These are phyloP conservation scores for Annulohypoxylon stygium DNA, from an alignment of 495 filamentous ascomycete species.

Conservation along the genomic window DNA sequence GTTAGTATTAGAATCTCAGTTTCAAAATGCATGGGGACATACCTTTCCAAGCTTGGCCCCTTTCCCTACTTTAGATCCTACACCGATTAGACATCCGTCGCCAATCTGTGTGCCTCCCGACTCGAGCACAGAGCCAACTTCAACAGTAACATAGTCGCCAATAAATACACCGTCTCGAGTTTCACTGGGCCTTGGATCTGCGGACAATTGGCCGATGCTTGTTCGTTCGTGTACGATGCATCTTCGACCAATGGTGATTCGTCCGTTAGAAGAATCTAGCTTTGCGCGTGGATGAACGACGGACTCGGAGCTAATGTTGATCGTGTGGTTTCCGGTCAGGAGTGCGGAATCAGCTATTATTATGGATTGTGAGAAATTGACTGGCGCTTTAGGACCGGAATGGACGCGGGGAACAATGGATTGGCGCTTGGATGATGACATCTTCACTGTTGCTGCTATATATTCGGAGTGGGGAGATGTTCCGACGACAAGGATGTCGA, in stretches of 20 bases:
- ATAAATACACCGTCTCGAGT: slow-evolving; percentile 61
- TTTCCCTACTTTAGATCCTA: slow-evolving; percentile 69
- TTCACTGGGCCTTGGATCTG: slow-evolving; percentile 50
- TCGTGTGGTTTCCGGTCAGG: slow-evolving; percentile 77
- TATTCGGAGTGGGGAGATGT: background rate
- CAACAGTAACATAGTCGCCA: slow-evolving; percentile 70
- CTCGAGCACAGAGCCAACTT: slow-evolving; percentile 73
- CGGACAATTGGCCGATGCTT: slow-evolving; percentile 65
- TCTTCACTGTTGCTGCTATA: slow-evolving; percentile 17
- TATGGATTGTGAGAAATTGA: slow-evolving; percentile 75
- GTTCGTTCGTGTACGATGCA: slow-evolving; percentile 83
- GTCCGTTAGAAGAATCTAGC: slow-evolving; percentile 75
- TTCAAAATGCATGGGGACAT: slow-evolving; percentile 41
- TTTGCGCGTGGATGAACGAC: slow-evolving; percentile 86
- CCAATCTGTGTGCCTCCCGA: slow-evolving; percentile 68
- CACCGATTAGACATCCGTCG: slow-evolving; percentile 73
- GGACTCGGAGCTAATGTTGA: slow-evolving; percentile 76
- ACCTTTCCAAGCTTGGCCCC: slow-evolving; percentile 76
- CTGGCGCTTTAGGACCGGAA: slow-evolving; percentile 70
- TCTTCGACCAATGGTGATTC: slow-evolving; percentile 77
- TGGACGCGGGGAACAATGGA: slow-evolving; percentile 62
- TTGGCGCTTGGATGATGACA: slow-evolving; percentile 63
- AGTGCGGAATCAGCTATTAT: slow-evolving; percentile 81
- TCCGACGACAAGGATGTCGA: slow-evolving; percentile 10
- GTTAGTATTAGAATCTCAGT: background rate